A percentile compares a stretch with the other conserved stretches of the same genome.
These are phyloP conservation scores for Epichloe gansuensis DNA, from an alignment of 2,329 filamentous ascomycete species.

Conservation along the genomic window DNA sequence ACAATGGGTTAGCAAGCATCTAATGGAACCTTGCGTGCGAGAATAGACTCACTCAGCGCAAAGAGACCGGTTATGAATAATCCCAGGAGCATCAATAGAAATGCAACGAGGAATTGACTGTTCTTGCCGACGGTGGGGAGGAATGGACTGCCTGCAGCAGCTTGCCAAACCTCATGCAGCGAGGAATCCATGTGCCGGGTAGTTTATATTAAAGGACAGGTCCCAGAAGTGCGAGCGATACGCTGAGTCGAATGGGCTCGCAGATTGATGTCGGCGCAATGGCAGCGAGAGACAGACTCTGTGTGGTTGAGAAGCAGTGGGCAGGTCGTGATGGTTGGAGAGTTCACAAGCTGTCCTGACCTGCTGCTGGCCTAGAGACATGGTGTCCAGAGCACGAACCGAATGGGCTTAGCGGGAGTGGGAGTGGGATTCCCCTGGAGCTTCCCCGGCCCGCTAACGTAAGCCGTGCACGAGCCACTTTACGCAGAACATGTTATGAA, in stretches of 20 bases:
- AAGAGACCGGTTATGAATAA: constrained; percentile 66
- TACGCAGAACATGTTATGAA: neutral
- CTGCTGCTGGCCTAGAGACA: constrained; percentile 10
- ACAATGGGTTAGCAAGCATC: neutral
- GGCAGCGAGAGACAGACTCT: neutral
- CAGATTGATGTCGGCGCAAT: neutral
- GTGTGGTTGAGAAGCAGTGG: neutral
- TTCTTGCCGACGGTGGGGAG: constrained; percentile 67
- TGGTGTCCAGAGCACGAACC: constrained; percentile 19
- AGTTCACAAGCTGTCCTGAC: constrained; percentile 9
- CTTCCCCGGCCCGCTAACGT: constrained; percentile 11
- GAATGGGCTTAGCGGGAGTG: constrained; percentile 19
- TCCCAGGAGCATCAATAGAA: constrained; percentile 59
- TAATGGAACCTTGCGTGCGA: neutral
- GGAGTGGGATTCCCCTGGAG: neutral
- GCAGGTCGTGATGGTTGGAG: neutral
- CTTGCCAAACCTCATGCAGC: constrained; percentile 85
- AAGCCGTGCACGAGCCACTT: constrained; percentile 17
- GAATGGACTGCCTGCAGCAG: constrained; percentile 78
- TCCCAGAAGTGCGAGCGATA: neutral
- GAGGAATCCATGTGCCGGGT: constrained; percentile 57
- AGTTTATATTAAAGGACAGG: neutral
- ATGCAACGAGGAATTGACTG: constrained; percentile 72
- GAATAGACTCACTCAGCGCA: constrained; percentile 73
- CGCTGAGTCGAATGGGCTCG: neutral